Evolutionary conservation across 805 yeast species (phyloP).

Genomic region (Ascoidea asiatica): DNA sequence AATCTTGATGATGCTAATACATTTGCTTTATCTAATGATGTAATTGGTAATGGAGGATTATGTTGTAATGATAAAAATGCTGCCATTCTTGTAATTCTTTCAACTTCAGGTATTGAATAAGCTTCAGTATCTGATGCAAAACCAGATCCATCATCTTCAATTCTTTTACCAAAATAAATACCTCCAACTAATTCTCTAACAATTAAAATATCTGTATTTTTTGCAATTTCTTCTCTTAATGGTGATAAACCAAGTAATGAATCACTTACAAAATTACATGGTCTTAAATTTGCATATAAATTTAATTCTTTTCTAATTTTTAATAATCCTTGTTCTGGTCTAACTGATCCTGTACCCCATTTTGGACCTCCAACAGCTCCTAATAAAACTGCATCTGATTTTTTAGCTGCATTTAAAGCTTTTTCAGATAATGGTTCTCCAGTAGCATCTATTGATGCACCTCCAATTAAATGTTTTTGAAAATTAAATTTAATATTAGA

Average conservation of each 20-base stretch:
- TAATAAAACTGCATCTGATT: conserved; percentile 85
- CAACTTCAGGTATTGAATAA: conserved; percentile 83
- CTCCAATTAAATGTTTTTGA: conserved; percentile 83
- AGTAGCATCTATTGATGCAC: conserved; percentile 96
- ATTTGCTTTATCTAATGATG: conserved; percentile 96
- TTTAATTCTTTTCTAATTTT: conserved; percentile 90
- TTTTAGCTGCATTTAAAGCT: conserved; percentile 69
- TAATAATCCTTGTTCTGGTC: conserved; percentile 95
- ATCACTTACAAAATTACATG: conserved; percentile 87
- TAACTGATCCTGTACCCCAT: conserved; percentile 94
- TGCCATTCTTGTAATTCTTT: conserved; percentile 96
- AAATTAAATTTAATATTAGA: conserved; percentile 56
- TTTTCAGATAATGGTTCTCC: conserved; percentile 86
- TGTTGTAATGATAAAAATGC: conserved; percentile 91
- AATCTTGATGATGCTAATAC: conserved; percentile 92
- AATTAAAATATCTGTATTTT: conserved; percentile 84
- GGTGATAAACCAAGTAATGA: conserved; percentile 79
- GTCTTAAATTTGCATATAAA: conserved; percentile 92
- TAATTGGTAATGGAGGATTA: conserved; percentile 86
- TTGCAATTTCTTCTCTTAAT: conserved; percentile 68
- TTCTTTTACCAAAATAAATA: conserved; percentile 91
- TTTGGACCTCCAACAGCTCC: conserved; percentile 99
- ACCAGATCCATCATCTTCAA: conserved; percentile 80
- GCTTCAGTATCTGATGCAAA: conserved; percentile 90
- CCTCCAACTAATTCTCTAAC: conserved; percentile 98